Evolutionary conservation across 2,329 filamentous ascomycete genomes (phyloP), one percentile per base, ranked within the genome.

Genomic region (Chrysoporthe puriensis): DNA sequence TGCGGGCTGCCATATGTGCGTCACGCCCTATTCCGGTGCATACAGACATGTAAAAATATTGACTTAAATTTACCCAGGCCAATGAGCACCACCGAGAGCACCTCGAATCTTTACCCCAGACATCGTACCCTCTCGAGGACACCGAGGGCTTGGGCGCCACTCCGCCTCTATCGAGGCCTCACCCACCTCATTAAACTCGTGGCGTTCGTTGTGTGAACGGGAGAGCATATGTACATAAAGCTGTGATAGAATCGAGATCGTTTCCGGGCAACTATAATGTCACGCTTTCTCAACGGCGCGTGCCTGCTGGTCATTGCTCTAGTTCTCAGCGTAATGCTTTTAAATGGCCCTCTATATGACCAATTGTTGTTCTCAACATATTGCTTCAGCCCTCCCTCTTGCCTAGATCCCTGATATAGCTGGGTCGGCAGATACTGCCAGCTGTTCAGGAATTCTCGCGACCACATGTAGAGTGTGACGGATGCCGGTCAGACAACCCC

Each of bases 1-100:
- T 99, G 96, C 78, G 96, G 96, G 64, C 79, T 96, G 73, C 96
- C 96, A 74, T 99, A 90, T 78, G 96, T 98, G 86, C 78, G 94
- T 81, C 48, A 11, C 26, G 44, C 26, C 43, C 42, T n/a, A 50
- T 48, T 46, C 32, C 14, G 40, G 61, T 36, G 67, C 69, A 66
- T 21, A 40, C 36, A 44, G 7, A 16, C 11, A n/a, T 14, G 50
- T 42, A 13, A 11, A 48, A 14, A 26, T 21, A 9, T 50, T 62
- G 18, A 58, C 46, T 60, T 21, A 26, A 34, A 40, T 9, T 42
- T 52, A 50, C 52, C 52, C 70, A 98, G 95, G 95, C 95, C 71
- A 89, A 97, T 77, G 93, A 97, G 79, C 91, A 96, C 76, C 89
- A 97, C 85, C 88, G 93, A 77, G 86, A 90, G 78, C 88, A 94